Base-by-base conservation (phyloP, 192 early-diverging fungal genomes). In the Gaertneriomyces sp. region DNA sequence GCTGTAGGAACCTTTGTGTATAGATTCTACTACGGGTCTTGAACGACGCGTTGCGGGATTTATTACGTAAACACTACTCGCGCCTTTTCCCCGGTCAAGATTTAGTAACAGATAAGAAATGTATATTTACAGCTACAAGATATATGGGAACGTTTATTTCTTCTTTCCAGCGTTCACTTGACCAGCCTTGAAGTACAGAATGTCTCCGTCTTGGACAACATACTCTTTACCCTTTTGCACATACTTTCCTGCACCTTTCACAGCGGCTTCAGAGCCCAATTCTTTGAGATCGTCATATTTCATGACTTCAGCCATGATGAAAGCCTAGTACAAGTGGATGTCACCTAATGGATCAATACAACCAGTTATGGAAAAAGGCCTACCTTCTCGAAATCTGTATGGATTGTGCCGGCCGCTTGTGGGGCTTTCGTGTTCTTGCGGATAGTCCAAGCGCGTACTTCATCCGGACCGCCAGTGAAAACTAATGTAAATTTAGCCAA, bases 371-470 rank as follows among this genome's bases (percentile, higher is more conserved):
- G n/a, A 0, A 42, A 12, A 43, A 14, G 12, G n/a, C 59, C 0
- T 60, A 89, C 90, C 69, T 83, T 70, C 54, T 81, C 85, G 73
- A 92, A 90, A 61, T 92, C 90, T 33, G 87, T 81, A 68, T 98
- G 93, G 74, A 98, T 95, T 42, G 88, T 88, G 63, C 89, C 89
- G 14, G 93, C 93, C 6, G 93, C 94, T 66, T 92, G 89, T 19
- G 93, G 91, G 52, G 87, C 89, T 77, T 90, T 89, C 43, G 85
- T 81, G 44, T 86, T 84, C 71, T 84, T 87, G 52, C 89, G 81
- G 52, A 94, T 86, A 38, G 92, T 95, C 92, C 92, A 96, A 20
- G 91, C 91, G 46, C 91, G 84, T 38, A 94, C 92, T 81, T 98
- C 94, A 64, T 86, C 82, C 41, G 81, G 83, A 19, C 95, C 94